phyloP scores from a whole-genome alignment of 1,284 basidiomycete genomes.

The Tetrapyrgos nigripes region DNA sequence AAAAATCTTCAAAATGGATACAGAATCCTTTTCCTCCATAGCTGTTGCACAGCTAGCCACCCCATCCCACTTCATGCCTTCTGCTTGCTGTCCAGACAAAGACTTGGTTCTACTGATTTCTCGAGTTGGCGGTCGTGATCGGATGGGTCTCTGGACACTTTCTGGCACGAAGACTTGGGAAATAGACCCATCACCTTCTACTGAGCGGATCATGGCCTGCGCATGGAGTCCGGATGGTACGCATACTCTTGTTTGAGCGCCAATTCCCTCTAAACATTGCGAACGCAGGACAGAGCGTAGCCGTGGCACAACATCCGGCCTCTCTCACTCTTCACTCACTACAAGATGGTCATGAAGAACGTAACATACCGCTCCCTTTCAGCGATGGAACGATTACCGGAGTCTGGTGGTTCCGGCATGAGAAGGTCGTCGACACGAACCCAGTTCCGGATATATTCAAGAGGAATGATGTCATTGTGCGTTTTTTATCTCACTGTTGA shows the following conservation, averaged over 20 bases:
- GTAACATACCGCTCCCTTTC: constrained; percentile 40
- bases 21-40: constrained; percentile 60
- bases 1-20: constrained; percentile 37
- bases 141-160: constrained; percentile 79
- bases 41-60: constrained; percentile 63
- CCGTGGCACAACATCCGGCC: constrained; percentile 73
- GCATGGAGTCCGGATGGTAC: constrained; percentile 85
- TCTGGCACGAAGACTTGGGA: constrained; percentile 84
- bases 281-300: constrained; percentile 69
- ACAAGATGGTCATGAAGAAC: constrained; percentile 69
- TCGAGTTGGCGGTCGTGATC: constrained; percentile 67
- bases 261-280: constrained; percentile 19
- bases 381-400: constrained; percentile 43
- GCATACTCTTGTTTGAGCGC: constrained; percentile 20
- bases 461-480: constrained; percentile 67
- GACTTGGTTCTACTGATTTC: constrained; percentile 75
- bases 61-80: constrained; percentile 59
- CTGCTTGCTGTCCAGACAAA: constrained; percentile 85
- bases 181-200: constrained; percentile 58
- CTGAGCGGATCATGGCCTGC: constrained; percentile 60
- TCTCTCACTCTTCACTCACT: constrained; percentile 74
- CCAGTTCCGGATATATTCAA: constrained; percentile 79
- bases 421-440: constrained; percentile 43
- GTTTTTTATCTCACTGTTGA: constrained; percentile 22
- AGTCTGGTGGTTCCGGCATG: constrained; percentile 75